Evolutionary conservation across 345 rosid genomes (phyloP).

Genomic region (Pugionium cornutum): DNA sequence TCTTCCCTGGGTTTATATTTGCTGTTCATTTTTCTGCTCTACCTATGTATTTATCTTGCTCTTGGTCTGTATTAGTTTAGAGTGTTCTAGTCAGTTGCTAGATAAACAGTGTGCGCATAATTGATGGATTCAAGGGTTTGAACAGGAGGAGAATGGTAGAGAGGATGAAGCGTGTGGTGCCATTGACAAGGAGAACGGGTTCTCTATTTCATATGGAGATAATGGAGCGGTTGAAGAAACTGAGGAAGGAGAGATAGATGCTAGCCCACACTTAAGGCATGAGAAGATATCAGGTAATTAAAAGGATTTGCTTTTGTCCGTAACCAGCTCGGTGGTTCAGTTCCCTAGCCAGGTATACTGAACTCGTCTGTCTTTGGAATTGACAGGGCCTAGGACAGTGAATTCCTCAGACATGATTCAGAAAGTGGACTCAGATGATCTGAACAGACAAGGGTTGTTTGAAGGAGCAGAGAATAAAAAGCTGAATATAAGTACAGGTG

Average conservation of each 20-base stretch:
- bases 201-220: background rate
- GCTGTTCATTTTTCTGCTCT: background rate
- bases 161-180: constrained; percentile 29
- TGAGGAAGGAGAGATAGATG: constrained; percentile 43
- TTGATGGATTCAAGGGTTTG: constrained; percentile 22
- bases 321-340: constrained; percentile 31
- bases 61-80: constrained; percentile 4
- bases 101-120: constrained; percentile 7
- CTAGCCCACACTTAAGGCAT: constrained; percentile 18
- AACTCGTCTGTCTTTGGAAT: constrained; percentile 39
- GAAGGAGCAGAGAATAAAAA: constrained; percentile 50
- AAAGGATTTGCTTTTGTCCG: constrained; percentile 33
- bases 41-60: background rate
- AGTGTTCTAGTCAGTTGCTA: constrained; percentile 14
- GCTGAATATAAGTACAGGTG: constrained; percentile 48
- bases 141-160: constrained; percentile 49
- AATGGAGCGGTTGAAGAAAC: constrained; percentile 29
- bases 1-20: constrained; percentile 20
- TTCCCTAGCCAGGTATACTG: constrained; percentile 28
- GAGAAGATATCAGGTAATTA: constrained; percentile 41
- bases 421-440: constrained; percentile 34
- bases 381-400: constrained; percentile 41
- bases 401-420: constrained; percentile 32
- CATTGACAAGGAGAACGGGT: constrained; percentile 37
- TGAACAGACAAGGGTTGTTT: constrained; percentile 34